Base-by-base conservation (phyloP, 169 alveolate genomes). In the Eimeria sp. region DNA sequence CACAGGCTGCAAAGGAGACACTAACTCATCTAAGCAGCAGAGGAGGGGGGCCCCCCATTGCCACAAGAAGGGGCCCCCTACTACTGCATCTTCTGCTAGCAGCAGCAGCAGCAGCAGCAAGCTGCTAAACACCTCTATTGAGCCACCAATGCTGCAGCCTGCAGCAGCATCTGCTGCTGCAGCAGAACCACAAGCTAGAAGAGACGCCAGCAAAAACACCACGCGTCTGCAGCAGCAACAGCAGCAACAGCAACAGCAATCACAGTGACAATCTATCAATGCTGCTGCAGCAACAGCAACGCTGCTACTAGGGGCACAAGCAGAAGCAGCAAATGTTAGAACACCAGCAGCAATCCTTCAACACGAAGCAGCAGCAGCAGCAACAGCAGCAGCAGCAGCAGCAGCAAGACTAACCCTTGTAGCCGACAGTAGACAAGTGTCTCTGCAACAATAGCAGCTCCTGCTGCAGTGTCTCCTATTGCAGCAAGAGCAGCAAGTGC, bases 371-470 rank as follows among this genome's bases (percentile, higher is more conserved):
- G 83, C 83, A 73, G 54, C 20, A 73, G 57, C 83, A 40, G 83
- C 83, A 78, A 7, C 89, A 78, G 57, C 86, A 75, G 34, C 86
- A n/a, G 58, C 51, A 34, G 86, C 86, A 34, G 54, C 82, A 34
- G 45, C 49, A 34, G 49, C 49, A 34, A 6, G 27, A n/a, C 49
- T 49, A 11, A 80, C 89, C 89, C 89, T 18, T 80, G 67, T 43
- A 80, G 27, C 9, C 43, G 30, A 6, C 57, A 80, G 70, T 45
- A 30, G 43, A 18, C 58, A 5, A 80, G 67, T 3, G 89, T 49
- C 67, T 80, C 89, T 18, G 89, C 89, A 20, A 80, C 89, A n/a
- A 25, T 43, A 47, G 89, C 89, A 13, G 89, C 89, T 43, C 89
- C 89, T 43, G 89, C 89, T 18, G 89, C 47, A 20, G 89, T 45